Conservation (phyloP, 2,329 filamentous ascomycete species). For the Lasiodiplodia hormozganensis region DNA sequence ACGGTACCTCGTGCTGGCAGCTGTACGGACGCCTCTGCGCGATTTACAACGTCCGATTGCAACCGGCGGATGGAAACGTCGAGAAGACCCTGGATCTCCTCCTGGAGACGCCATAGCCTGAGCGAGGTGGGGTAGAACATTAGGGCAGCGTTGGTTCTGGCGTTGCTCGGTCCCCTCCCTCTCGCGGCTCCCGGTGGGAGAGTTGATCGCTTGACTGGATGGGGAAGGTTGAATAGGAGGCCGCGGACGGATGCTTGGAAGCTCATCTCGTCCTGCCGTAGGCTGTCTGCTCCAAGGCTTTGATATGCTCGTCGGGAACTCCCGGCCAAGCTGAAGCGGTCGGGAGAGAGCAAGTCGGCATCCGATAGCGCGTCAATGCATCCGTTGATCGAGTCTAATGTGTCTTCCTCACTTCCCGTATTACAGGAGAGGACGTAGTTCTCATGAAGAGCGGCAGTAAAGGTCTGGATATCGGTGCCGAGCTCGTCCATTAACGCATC, state of each 20-base stretch:
- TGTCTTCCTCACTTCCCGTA: constrained; percentile 62
- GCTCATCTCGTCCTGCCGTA: constrained; percentile 92
- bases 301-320: constrained; percentile 56
- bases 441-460: constrained; percentile 88
- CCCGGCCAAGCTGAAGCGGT: constrained; percentile 70
- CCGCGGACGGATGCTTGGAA: constrained; percentile 92
- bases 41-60: constrained; percentile 45
- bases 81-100: constrained; percentile 79
- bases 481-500: constrained; percentile 89
- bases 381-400: constrained; percentile 80
- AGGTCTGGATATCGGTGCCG: constrained; percentile 89
- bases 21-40: constrained; percentile 34
- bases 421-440: constrained; percentile 91
- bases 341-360: constrained; percentile 82
- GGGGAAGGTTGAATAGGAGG: constrained; percentile 81
- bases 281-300: constrained; percentile 67
- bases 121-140: constrained; percentile 93
- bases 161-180: constrained; percentile 33
- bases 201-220: constrained; percentile 74
- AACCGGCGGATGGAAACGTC: constrained; percentile 71
- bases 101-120: constrained; percentile 81
- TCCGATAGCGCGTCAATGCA: constrained; percentile 89
- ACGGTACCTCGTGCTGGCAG: constrained; percentile 36
- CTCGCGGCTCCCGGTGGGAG: constrained; percentile 36
- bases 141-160: constrained; percentile 71